phyloP scores from a whole-genome alignment of 202 grass and related monocot species.

The Elaeis oleifera region DNA sequence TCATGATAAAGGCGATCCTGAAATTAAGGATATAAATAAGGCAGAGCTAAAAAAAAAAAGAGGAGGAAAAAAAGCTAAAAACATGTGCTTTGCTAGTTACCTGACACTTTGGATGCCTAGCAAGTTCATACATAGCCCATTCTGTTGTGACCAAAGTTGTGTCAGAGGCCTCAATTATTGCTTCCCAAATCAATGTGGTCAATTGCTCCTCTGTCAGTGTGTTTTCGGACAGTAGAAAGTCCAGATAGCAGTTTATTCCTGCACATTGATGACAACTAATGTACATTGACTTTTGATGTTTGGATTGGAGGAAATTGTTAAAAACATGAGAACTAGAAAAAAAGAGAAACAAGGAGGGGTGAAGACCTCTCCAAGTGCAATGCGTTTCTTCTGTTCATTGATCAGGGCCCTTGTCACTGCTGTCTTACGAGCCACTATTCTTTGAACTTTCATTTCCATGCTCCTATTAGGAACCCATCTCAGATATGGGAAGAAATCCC shows the following conservation, averaged over 20 bases:
- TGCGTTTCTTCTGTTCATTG: constrained; percentile 48
- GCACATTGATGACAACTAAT: background rate
- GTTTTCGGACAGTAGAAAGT: constrained; percentile 54
- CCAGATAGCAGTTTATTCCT: constrained; percentile 60
- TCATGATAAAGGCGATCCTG: constrained; percentile 61
- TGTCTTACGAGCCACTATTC: constrained; percentile 30
- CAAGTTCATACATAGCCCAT: constrained; percentile 85
- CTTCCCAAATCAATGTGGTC: constrained; percentile 56
- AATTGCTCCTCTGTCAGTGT: constrained; percentile 52
- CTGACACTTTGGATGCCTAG: constrained; percentile 61
- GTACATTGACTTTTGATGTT: background rate
- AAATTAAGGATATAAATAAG: background rate
- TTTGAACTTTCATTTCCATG: constrained; percentile 46
- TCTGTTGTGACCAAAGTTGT: constrained; percentile 63
- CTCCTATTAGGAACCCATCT: constrained; percentile 74
- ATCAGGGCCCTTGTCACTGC: constrained; percentile 53
- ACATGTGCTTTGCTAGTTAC: background rate
- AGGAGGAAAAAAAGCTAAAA: constrained; percentile 2
- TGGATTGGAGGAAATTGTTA: background rate
- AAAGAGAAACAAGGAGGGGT: constrained; percentile 6
- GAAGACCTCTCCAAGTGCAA: constrained; percentile 49
- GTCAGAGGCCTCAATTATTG: constrained; percentile 69
- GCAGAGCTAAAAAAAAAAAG: background rate
- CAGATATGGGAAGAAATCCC: constrained; percentile 96
- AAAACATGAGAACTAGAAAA: background rate